Base-by-base conservation (phyloP, 352 stramenopile species). In the Phytophthora litchii region DNA sequence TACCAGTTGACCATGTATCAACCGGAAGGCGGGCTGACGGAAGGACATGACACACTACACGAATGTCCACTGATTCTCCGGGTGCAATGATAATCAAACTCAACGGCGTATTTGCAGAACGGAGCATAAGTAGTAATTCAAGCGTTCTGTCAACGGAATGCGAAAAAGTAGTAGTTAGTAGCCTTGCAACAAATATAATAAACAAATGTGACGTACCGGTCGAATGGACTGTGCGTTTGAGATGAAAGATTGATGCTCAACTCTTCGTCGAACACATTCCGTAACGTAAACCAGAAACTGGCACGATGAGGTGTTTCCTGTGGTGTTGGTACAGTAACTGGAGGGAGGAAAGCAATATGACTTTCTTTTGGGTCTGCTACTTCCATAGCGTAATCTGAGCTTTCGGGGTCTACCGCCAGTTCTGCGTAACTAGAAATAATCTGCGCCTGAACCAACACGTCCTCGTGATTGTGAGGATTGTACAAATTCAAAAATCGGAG, bases 191-290 rank as follows among this genome's bases (percentile, higher is more conserved):
- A 8, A 46, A 3, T 37, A 54, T 31, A 13, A 32, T 10, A 23
- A 2, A 44, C 2, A 42, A 54, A 17, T 31, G n/a, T 20, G 53
- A 56, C 67, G 44, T 74, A 89, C 80, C 76, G 74, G 38, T 80
- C 67, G 14, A 89, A 64, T 4, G 67, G 40, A n/a, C 51, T 78
- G 45, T 70, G 55, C 4, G 73, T 63, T 55, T 76, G 57, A 23
- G 80, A 74, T 3, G 75, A 76, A 11, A 93, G 52, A 37, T 84
- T 85, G 19, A 96, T 76, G 27, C 52, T 78, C 38, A 96, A 53
- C 16, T 93, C 86, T 76, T 94, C 84, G 42, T 96, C 88, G 60
- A 91, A 95, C 23, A 96, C 76, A 58, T 96, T 96, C 49, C 76
- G 80, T 17, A 96, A 37, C 14, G 81, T 89, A 58, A 94, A 92